Evolutionary conservation across 495 filamentous ascomycete species (phyloP).

Genomic region (Ramalina intermedia): DNA sequence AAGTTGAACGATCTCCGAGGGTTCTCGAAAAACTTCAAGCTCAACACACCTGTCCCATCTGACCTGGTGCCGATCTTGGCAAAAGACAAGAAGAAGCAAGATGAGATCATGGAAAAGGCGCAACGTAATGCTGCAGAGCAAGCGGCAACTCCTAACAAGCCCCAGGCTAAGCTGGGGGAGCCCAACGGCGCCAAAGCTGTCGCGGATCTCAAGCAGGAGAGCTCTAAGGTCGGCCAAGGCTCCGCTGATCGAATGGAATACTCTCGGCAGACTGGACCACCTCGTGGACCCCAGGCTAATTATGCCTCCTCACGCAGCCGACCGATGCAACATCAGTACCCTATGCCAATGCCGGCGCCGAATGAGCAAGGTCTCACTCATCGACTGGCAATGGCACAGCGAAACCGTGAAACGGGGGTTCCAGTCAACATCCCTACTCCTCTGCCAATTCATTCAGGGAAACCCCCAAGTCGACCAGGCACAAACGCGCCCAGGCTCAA

Average conservation of each 20-base stretch:
- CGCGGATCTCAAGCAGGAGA: conserved; percentile 22
- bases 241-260: conserved; percentile 32
- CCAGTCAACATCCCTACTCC: conserved; percentile 32
- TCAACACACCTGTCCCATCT: conserved; percentile 76
- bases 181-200: conserved; percentile 22
- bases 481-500: conserved; percentile 27
- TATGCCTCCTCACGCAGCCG: conserved; percentile 9
- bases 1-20: conserved; percentile 91
- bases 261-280: conserved; percentile 31
- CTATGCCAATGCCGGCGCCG: conserved; percentile 16
- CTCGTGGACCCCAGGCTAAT: conserved; percentile 29
- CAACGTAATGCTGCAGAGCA: conserved; percentile 51
- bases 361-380: conserved; percentile 35
- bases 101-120: conserved; percentile 79
- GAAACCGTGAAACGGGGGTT: conserved; percentile 38
- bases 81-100: conserved; percentile 85
- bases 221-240: conserved; percentile 15
- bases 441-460: conserved; percentile 38
- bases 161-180: conserved; percentile 20
- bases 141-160: conserved; percentile 22
- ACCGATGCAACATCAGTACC: conserved; percentile 26
- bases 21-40: conserved; percentile 86
- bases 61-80: conserved; percentile 91
- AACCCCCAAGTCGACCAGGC: conserved; percentile 34
- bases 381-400: conserved; percentile 40